Conservation (phyloP, 176 grass and related monocot genomes). For the Alopecurus myosuroides region DNA sequence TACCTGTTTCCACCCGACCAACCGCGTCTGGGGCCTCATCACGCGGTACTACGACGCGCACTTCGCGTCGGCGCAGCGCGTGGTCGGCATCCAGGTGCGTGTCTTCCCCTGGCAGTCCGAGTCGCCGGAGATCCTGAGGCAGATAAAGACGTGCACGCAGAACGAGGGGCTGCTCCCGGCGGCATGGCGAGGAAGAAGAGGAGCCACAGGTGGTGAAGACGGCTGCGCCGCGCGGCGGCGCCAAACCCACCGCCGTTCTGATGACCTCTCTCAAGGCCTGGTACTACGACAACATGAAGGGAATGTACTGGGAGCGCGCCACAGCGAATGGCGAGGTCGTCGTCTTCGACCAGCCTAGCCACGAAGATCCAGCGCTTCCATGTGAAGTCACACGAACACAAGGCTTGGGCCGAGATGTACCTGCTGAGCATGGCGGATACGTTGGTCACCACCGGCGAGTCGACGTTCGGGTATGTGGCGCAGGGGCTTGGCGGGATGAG, state of each 20-base stretch:
- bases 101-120: background rate
- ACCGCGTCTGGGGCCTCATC: slow-evolving; percentile 38
- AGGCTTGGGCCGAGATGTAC: slow-evolving; percentile 27
- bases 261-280: slow-evolving; percentile 15
- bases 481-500: slow-evolving; percentile 17
- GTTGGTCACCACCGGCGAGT: slow-evolving; percentile 26
- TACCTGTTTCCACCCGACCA: slow-evolving; percentile 47
- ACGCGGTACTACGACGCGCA: slow-evolving; percentile 26
- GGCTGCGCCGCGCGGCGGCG: background rate
- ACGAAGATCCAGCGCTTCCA: slow-evolving; percentile 34
- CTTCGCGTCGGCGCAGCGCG: background rate
- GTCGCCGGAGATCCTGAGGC: background rate
- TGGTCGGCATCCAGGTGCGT: background rate
- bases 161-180: background rate
- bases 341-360: slow-evolving; percentile 34
- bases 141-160: background rate
- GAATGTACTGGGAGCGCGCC: slow-evolving; percentile 39
- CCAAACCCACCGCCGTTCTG: slow-evolving; percentile 15
- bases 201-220: background rate
- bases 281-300: slow-evolving; percentile 41
- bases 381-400: slow-evolving; percentile 16
- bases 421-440: slow-evolving; percentile 33
- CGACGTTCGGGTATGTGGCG: slow-evolving; percentile 37
- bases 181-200: background rate
- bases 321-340: slow-evolving; percentile 7